phyloP scores from a whole-genome alignment of 2,329 filamentous ascomycete genomes.

The Pyricularia sp. region DNA sequence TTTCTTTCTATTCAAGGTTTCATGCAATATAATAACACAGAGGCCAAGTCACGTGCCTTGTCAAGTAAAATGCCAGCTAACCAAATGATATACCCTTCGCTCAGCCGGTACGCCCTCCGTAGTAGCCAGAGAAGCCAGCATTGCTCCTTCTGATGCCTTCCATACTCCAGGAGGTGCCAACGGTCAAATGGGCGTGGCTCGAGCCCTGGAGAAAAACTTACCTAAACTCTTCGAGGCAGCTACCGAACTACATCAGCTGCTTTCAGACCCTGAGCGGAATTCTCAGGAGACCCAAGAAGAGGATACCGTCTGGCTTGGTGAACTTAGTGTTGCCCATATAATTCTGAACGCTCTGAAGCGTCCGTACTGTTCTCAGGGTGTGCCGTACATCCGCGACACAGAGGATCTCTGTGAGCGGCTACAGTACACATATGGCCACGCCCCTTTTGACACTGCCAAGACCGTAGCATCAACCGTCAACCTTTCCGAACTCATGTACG shows the following conservation, averaged over 20 bases:
- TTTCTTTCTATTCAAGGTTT: background rate
- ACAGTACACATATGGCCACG: background rate
- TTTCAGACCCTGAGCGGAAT: background rate
- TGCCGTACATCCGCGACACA: background rate
- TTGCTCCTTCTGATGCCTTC: background rate
- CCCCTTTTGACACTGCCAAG: background rate
- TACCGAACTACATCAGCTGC: background rate
- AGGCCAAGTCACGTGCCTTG: background rate
- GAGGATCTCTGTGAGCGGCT: background rate
- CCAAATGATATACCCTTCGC: background rate
- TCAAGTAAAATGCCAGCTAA: background rate
- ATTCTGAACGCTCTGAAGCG: background rate
- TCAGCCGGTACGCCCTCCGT: background rate
- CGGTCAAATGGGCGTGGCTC: background rate
- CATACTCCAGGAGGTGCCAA: background rate
- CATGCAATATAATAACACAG: background rate
- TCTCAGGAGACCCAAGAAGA: background rate
- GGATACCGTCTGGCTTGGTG: background rate
- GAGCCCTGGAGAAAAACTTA: background rate
- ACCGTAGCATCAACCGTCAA: background rate
- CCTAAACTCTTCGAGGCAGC: background rate
- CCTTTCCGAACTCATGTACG: conserved; percentile 1
- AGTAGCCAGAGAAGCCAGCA: background rate
- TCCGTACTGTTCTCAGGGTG: background rate
- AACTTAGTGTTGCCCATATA: background rate